Evolutionary conservation across 306 rosid genomes (phyloP), one percentile per base, ranked within the genome.

Genomic region (Ziziphus jujuba): DNA sequence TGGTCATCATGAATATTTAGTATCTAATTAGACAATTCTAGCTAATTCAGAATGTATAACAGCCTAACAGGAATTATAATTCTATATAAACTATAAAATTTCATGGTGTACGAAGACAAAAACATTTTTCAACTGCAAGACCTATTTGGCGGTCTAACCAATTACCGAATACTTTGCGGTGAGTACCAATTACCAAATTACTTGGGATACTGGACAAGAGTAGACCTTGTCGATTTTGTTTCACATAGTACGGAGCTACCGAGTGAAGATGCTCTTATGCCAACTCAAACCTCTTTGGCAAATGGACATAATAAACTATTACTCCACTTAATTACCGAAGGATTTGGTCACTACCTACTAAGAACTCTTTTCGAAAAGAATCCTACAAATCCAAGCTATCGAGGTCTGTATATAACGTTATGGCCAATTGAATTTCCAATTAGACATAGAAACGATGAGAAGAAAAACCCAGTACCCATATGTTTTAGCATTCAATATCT

Each of bases 241-340:
- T 70, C 71, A 59, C 34, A 48, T 53, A n/a, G n/a, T n/a, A 31
- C 67, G 79, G 76, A 45, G 22, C 61, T 76, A 73, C 68, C 84
- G 57, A 81, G 23, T 74, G 5, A 72, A 21, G n/a, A 57, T 63
- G 65, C 43, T 44, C 73, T 63, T 44, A 66, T 74, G 80, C 75
- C 80, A 63, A 23, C 66, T 67, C 49, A 17, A 50, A 48, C 28
- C 24, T 56, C 63, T 28, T 52, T 56, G 69, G 68, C 56, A 59
- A 51, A 54, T 68, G 43, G 62, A 63, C 75, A 47, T 24, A 69
- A 77, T 65, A 49, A 28, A 20, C 23, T 65, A 28, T 28, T 25
- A 63, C 59, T 22, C 74, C 15, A 19, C 49, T 1, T 38, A 34
- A 56, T 17, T 47, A 51, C 62, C 63, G 7, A 78, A 44, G 25